Conservation (phyloP, 2,329 filamentous ascomycete genomes). For the Raffaelea arxii region DNA sequence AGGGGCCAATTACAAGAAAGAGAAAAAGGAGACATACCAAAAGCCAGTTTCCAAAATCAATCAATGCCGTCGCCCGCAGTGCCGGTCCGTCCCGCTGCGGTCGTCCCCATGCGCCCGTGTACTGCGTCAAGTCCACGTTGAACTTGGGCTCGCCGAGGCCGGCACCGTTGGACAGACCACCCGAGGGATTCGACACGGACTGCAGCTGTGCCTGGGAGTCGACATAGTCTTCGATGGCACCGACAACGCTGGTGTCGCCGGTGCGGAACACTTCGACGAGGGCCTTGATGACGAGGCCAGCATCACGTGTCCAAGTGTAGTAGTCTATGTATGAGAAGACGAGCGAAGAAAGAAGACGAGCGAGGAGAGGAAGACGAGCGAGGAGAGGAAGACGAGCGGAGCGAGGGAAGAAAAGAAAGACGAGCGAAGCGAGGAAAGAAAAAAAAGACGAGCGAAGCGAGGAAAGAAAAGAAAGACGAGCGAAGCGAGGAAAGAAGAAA, state of each 20-base stretch:
- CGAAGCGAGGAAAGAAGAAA: no score
- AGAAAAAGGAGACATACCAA: conserved; percentile 1
- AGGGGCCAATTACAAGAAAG: background rate
- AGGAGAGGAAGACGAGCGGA: background rate
- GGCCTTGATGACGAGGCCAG: conserved; percentile 59
- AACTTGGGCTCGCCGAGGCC: conserved; percentile 68
- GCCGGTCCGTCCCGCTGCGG: conserved; percentile 75
- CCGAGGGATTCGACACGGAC: conserved; percentile 59
- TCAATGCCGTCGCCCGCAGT: conserved; percentile 63
- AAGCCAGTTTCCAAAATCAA: conserved; percentile 64
- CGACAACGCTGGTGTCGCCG: conserved; percentile 34
- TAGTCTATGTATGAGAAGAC: conserved; percentile 34
- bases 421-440: no score
- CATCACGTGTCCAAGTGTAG: conserved; percentile 71
- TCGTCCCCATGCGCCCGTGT: conserved; percentile 61
- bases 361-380: background rate
- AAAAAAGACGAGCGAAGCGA: no score
- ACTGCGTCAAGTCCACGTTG: conserved; percentile 52
- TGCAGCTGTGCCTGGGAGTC: conserved; percentile 57
- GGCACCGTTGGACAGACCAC: conserved; percentile 38
- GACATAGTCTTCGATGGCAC: conserved; percentile 58
- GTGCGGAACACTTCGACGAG: conserved; percentile 56
- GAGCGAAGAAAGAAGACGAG: background rate
- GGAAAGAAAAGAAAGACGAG: no score
- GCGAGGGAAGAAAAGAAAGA: no score